These are phyloP conservation scores for Kwoniella dejecticola DNA, from an alignment of 768 basidiomycete genomes.

Conservation along the genomic window DNA sequence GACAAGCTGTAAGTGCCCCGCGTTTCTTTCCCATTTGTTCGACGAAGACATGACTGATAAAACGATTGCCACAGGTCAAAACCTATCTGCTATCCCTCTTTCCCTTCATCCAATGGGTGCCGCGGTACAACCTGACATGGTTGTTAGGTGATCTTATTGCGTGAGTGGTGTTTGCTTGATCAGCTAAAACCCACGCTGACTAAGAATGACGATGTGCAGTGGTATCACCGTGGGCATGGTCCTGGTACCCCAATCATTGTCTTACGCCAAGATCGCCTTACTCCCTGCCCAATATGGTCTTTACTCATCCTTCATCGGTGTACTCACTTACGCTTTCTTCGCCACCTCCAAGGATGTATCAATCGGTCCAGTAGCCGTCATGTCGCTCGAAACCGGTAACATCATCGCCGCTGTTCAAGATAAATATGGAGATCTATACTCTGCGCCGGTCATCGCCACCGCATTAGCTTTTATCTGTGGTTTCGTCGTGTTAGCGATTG, in stretches of 20 bases:
- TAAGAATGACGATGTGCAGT: conserved; percentile 55
- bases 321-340: conserved; percentile 63
- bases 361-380: conserved; percentile 98
- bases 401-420: conserved; percentile 70
- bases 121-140: conserved; percentile 76
- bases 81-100: conserved; percentile 74
- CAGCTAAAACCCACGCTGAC: not conserved
- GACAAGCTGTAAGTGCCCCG: conserved; percentile 12
- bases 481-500: conserved; percentile 86
- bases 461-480: conserved; percentile 82
- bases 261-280: conserved; percentile 69
- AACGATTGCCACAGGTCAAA: conserved; percentile 58
- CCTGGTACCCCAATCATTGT: conserved; percentile 91
- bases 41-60: not conserved
- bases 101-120: conserved; percentile 82
- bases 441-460: conserved; percentile 75
- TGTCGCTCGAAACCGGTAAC: conserved; percentile 82
- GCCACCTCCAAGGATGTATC: conserved; percentile 98
- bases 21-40: not conserved
- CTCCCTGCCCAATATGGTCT: conserved; percentile 86
- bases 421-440: conserved; percentile 60
- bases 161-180: conserved; percentile 28
- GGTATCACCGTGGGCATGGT: conserved; percentile 88
- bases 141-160: conserved; percentile 83
- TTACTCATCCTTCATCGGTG: conserved; percentile 81